phyloP scores from a whole-genome alignment of 257 asterid genomes.

The Solanum peruvianum region DNA sequence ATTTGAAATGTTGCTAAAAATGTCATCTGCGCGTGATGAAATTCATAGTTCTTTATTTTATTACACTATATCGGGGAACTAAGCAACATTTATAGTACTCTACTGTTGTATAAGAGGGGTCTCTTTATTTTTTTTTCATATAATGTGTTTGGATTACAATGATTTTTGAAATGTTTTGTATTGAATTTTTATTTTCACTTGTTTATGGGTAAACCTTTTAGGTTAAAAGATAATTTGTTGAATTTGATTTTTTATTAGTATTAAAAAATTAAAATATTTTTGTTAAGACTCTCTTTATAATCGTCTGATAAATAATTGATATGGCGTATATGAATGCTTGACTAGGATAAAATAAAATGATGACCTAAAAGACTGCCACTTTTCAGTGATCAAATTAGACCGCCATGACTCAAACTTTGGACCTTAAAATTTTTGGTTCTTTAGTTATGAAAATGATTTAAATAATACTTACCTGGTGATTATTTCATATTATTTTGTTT shows the following conservation, averaged over 20 bases:
- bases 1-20: background rate
- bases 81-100: too few relatives aligned
- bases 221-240: background rate
- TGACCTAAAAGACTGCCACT: background rate
- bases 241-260: background rate
- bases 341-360: background rate
- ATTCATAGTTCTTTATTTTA: background rate
- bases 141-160: background rate
- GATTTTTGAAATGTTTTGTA: background rate
- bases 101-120: background rate
- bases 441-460: background rate
- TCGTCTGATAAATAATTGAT: too few relatives aligned
- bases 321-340: background rate
- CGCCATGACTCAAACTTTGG: background rate
- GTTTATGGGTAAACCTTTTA: background rate
- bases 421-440: background rate
- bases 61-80: background rate
- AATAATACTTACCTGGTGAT: background rate
- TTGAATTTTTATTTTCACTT: background rate
- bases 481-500: background rate
- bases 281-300: background rate
- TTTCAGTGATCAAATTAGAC: background rate
- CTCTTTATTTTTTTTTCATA: background rate
- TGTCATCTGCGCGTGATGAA: background rate
- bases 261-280: too few relatives aligned